A percentile compares a stretch with the other conserved stretches of the same genome.
phyloP scores from a whole-genome alignment of 371 early-diverging fungal species.

The Mortierella sp. region DNA sequence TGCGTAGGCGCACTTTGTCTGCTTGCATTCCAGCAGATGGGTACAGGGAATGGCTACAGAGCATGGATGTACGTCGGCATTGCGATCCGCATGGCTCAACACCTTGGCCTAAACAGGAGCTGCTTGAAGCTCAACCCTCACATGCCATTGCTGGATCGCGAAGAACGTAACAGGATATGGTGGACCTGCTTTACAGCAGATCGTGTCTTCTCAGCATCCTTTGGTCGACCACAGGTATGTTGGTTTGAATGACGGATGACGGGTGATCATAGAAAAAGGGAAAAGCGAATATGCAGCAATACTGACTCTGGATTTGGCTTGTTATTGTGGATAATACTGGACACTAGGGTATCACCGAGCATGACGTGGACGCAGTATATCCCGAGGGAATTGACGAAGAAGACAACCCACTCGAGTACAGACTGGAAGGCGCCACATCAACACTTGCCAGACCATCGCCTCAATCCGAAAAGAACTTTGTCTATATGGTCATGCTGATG shows the following conservation, averaged over 20 bases:
- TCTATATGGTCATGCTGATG: constrained; percentile 36
- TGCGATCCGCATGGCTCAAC: constrained; percentile 74
- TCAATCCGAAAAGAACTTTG: constrained; percentile 40
- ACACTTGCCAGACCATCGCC: constrained; percentile 33
- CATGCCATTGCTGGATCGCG: constrained; percentile 61
- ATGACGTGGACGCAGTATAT: constrained; percentile 47
- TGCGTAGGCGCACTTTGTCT: constrained; percentile 49
- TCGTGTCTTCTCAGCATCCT: constrained; percentile 55
- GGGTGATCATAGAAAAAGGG: neutral
- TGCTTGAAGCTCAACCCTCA: constrained; percentile 60
- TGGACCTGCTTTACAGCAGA: constrained; percentile 68
- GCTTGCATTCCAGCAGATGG: constrained; percentile 49
- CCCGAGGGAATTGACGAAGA: constrained; percentile 48
- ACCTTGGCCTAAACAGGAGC: constrained; percentile 67
- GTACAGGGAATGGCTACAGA: constrained; percentile 55
- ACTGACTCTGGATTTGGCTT: constrained; percentile 5
- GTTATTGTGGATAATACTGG: constrained; percentile 37
- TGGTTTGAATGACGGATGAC: neutral
- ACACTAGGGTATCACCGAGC: constrained; percentile 48
- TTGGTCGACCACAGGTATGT: constrained; percentile 53
- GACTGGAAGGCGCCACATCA: constrained; percentile 27
- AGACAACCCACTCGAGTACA: constrained; percentile 23
- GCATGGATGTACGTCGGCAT: constrained; percentile 67
- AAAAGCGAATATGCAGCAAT: neutral
- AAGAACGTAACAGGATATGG: constrained; percentile 68